Evolutionary conservation across 805 yeast genomes (phyloP), one percentile per base, ranked within the genome.

Genomic region (Candida qinlingensis): DNA sequence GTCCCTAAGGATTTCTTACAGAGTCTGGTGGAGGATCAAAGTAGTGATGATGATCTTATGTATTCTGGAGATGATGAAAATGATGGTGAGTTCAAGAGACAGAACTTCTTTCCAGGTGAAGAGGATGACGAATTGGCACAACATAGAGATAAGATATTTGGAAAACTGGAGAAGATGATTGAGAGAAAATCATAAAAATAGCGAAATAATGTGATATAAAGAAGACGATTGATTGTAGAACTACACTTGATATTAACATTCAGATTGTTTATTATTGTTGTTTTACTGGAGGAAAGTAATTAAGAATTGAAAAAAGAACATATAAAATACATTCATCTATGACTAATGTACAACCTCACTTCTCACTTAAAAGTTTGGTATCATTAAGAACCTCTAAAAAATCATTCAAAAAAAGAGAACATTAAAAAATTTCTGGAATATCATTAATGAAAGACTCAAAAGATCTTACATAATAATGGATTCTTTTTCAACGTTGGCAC

Each of bases 401-500:
- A 31, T 13, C 38, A 36, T n/a, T 36, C 38, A 19, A 19, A 19
- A 19, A 19, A 19, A 19, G 19, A 43, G 41, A 38, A 44, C 41
- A 44, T 39, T 27, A 35, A 29, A 13, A 31, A 35, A n/a, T 29
- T 35, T 41, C 37, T 13, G 12, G 35, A 33, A n/a, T 29, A 41
- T 39, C 13, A 27, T n/a, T 4, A 29, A 25, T 29, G 27, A 27
- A 6, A 34, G 8, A 13, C 19, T 19, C 19, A 19, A 19, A 19
- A 3, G 25, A 12, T 12, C 19, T 47, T 79, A 94, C 99, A 94
- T 94, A 75, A 94, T 94, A 78, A 94, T 94, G 65, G 96, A 86
- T 68, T 96, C 98, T 73, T 86, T 83, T 81, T 95, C 98, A 70
- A 94, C 96, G 71, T 94, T 94, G 59, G 90, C 80, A 56, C 96